Evolutionary conservation across 441 rosid species (phyloP).

Genomic region (Euphorbia celastroides): DNA sequence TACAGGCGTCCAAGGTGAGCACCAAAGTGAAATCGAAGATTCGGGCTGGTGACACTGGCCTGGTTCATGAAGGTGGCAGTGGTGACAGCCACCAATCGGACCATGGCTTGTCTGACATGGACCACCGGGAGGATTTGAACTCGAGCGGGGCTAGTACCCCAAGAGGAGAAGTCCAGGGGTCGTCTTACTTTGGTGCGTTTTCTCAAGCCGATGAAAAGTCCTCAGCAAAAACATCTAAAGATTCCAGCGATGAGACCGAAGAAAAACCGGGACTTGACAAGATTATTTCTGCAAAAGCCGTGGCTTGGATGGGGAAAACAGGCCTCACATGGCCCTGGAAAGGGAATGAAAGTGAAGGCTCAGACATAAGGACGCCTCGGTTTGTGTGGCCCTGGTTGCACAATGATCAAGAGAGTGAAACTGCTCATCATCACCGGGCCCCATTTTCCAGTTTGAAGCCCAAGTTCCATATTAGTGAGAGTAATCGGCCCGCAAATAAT

Average conservation of each 20-base stretch:
- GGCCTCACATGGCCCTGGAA: slow-evolving; percentile 96
- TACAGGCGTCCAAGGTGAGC: slow-evolving; percentile 79
- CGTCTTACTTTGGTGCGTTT: slow-evolving; percentile 58
- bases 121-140: slow-evolving; percentile 70
- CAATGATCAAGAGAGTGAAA: slow-evolving; percentile 50
- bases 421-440: slow-evolving; percentile 36
- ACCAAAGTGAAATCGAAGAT: slow-evolving; percentile 79
- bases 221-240: slow-evolving; percentile 37
- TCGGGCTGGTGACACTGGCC: slow-evolving; percentile 43
- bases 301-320: slow-evolving; percentile 79
- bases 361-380: slow-evolving; percentile 43
- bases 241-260: slow-evolving; percentile 71
- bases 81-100: slow-evolving; percentile 69
- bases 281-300: slow-evolving; percentile 65
- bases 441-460: slow-evolving; percentile 33
- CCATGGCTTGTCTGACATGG: slow-evolving; percentile 49
- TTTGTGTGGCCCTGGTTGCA: slow-evolving; percentile 55
- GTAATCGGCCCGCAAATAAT: slow-evolving; percentile 35
- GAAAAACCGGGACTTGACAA: slow-evolving; percentile 66
- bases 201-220: slow-evolving; percentile 47
- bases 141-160: slow-evolving; percentile 93
- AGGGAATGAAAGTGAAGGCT: slow-evolving; percentile 67
- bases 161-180: slow-evolving; percentile 55
- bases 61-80: slow-evolving; percentile 66
- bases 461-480: slow-evolving; percentile 46